Conservation (phyloP, 2,329 filamentous ascomycete species). For the Talaromyces marneffei region DNA sequence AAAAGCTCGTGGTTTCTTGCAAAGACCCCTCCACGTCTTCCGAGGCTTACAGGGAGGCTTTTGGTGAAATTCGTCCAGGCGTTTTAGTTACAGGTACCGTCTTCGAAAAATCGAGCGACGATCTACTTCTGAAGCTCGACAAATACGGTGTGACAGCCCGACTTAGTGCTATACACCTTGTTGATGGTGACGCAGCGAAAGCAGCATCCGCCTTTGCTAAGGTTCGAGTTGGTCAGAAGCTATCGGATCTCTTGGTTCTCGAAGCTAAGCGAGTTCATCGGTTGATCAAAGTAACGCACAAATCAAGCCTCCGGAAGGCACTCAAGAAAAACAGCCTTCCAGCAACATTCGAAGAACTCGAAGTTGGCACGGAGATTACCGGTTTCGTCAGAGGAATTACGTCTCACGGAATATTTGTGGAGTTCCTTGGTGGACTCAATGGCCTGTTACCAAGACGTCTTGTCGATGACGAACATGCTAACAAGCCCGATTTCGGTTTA, state of each 20-base stretch:
- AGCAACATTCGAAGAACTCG: constrained; percentile 64
- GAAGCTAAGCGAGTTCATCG: constrained; percentile 74
- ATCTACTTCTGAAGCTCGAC: constrained; percentile 69
- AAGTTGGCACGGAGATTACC: constrained; percentile 60
- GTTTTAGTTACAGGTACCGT: constrained; percentile 71
- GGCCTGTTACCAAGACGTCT: constrained; percentile 76
- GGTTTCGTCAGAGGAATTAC: constrained; percentile 86
- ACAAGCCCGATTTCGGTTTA: constrained; percentile 70
- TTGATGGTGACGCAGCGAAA: constrained; percentile 77
- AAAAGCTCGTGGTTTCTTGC: constrained; percentile 80
- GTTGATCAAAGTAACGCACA: constrained; percentile 71
- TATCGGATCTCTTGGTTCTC: constrained; percentile 78
- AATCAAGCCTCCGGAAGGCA: constrained; percentile 73
- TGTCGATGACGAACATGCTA: constrained; percentile 63
- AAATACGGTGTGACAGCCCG: constrained; percentile 70
- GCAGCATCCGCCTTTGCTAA: constrained; percentile 70
- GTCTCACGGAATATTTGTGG: constrained; percentile 74
- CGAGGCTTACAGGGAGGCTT: constrained; percentile 65
- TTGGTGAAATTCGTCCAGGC: constrained; percentile 68
- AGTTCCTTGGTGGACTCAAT: constrained; percentile 71
- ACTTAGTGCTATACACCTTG: constrained; percentile 70
- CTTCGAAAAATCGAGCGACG: constrained; percentile 72
- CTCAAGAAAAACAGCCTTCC: constrained; percentile 66
- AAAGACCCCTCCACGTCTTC: constrained; percentile 79
- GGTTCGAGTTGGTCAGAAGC: constrained; percentile 74